phyloP scores from a whole-genome alignment of 352 stramenopile species.

The Globisporangium nunn region DNA sequence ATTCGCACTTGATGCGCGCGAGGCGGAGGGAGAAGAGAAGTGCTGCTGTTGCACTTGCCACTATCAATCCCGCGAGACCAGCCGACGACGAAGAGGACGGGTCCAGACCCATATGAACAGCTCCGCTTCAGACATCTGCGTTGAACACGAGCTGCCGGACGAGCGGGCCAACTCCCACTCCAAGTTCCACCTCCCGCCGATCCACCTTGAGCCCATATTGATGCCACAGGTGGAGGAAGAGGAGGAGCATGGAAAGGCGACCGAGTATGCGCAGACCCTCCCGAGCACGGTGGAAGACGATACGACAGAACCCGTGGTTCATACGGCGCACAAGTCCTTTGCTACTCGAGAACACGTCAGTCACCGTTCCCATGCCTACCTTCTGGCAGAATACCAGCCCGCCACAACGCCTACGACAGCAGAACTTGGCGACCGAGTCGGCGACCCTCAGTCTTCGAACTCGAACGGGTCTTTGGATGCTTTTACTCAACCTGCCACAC shows the following conservation, averaged over 20 bases:
- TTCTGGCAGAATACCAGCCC: background rate
- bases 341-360: background rate
- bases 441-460: too few relatives aligned
- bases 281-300: constrained; percentile 4
- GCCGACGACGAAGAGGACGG: background rate
- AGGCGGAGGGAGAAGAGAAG: too few relatives aligned
- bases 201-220: background rate
- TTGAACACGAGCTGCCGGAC: background rate
- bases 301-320: too few relatives aligned
- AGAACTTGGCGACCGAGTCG: background rate
- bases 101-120: background rate
- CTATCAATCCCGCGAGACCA: background rate
- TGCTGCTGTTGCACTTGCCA: too few relatives aligned
- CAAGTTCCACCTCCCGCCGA: background rate
- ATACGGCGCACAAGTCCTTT: background rate
- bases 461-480: too few relatives aligned
- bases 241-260: background rate
- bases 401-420: background rate
- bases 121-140: background rate
- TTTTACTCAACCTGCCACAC: too few relatives aligned
- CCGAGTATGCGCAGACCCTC: background rate
- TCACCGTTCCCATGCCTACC: background rate
- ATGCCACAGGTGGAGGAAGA: constrained; percentile 2
- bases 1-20: too few relatives aligned
- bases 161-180: background rate